phyloP scores from a whole-genome alignment of 2,329 filamentous ascomycete species.

The Epicoccum nigrum region DNA sequence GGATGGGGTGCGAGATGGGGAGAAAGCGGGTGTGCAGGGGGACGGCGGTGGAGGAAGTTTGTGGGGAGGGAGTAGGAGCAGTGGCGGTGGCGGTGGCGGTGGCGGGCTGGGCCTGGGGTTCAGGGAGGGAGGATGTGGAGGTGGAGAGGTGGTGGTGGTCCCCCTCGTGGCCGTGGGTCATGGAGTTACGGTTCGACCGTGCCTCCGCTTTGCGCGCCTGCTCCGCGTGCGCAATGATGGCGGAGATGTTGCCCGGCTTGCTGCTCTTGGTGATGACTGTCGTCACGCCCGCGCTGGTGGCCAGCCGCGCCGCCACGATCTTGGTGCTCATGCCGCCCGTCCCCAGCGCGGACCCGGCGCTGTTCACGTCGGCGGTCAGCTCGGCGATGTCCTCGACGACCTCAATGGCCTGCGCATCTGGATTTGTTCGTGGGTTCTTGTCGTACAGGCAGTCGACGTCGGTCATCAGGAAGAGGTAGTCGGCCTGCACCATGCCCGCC shows the following conservation, averaged over 20 bases:
- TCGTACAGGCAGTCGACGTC: constrained; percentile 98
- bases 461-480: constrained; percentile 97
- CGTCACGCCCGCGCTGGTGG: constrained; percentile 92
- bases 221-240: constrained; percentile 84
- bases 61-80: constrained; percentile 57
- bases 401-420: constrained; percentile 87
- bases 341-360: constrained; percentile 83
- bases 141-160: constrained; percentile 30
- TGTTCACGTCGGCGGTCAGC: constrained; percentile 87
- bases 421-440: constrained; percentile 85
- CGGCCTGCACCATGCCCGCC: constrained; percentile 94
- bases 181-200: constrained; percentile 37
- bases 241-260: constrained; percentile 88
- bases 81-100: constrained; percentile 27
- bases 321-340: constrained; percentile 98
- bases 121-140: constrained; percentile 30
- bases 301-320: constrained; percentile 89
- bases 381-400: constrained; percentile 87
- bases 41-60: too few relatives aligned
- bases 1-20: constrained; percentile 80
- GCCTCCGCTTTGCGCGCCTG: constrained; percentile 55
- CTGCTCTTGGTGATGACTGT: constrained; percentile 94
- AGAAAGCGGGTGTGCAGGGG: constrained; percentile 92
- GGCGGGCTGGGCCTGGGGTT: constrained; percentile 37
- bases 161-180: constrained; percentile 38